phyloP scores from a whole-genome alignment of 768 basidiomycete genomes.

The Sarcomyxa edulis region DNA sequence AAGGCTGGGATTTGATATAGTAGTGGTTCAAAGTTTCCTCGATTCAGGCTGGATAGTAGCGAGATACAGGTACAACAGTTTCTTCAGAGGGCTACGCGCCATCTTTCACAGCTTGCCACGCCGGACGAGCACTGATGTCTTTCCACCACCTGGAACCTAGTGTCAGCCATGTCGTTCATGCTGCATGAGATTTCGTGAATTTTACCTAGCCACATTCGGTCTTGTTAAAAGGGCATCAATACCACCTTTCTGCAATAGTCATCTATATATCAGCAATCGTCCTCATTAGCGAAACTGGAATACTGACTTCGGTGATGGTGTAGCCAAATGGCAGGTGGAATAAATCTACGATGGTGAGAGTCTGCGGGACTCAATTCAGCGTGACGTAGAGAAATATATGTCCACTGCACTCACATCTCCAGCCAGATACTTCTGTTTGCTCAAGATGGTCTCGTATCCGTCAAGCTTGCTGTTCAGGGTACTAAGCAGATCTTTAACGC shows the following conservation, averaged over 20 bases:
- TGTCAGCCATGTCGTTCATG: too few species aligned
- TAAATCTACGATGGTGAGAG: constrained; percentile 36
- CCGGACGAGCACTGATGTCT: constrained; percentile 36
- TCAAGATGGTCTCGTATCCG: constrained; percentile 46
- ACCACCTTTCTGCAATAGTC: constrained; percentile 16
- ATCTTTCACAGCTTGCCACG: constrained; percentile 45
- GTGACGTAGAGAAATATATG: neutral
- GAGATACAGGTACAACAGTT: too few species aligned
- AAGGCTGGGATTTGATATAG: too few species aligned
- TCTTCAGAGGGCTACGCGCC: too few species aligned
- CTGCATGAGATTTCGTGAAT: too few species aligned
- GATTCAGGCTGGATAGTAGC: too few species aligned
- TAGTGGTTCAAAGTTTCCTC: too few species aligned
- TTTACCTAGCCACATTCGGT: constrained; percentile 41
- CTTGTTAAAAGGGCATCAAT: constrained; percentile 22
- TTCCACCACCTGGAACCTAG: constrained; percentile 40
- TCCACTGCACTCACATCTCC: constrained; percentile 37
- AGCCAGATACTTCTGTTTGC: constrained; percentile 47
- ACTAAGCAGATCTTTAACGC: constrained; percentile 19
- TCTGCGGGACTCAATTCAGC: constrained; percentile 16
- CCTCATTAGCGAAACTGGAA: too few species aligned
- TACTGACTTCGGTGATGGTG: too few species aligned
- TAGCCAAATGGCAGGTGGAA: constrained; percentile 41
- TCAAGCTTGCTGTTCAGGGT: constrained; percentile 34
- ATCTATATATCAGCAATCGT: too few species aligned